Conservation (phyloP, 2,329 filamentous ascomycete species). For the Aspergillus bombycis region DNA sequence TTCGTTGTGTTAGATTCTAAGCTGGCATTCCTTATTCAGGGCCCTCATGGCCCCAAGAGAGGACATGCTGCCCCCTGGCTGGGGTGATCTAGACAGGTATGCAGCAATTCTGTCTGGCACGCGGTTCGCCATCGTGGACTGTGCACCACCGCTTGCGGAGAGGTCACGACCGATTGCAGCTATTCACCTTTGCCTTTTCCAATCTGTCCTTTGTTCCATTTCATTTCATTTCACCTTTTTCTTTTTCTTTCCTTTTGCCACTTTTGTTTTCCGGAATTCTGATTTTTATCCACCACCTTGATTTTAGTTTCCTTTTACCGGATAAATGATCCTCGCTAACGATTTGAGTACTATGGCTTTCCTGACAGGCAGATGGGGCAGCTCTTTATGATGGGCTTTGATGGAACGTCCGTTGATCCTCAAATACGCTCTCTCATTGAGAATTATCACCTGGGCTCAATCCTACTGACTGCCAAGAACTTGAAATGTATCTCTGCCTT, state of each 20-base stretch:
- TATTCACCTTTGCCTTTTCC: neutral
- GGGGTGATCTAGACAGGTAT: constrained; percentile 46
- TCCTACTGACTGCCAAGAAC: constrained; percentile 69
- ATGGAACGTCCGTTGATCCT: constrained; percentile 65
- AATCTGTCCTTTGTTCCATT: constrained; percentile 4
- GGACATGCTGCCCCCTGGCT: constrained; percentile 44
- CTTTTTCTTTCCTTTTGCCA: constrained; percentile 29
- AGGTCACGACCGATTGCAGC: constrained; percentile 2
- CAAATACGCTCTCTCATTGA: constrained; percentile 66
- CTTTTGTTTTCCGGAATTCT: neutral
- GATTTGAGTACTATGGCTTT: constrained; percentile 70
- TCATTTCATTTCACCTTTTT: constrained; percentile 28
- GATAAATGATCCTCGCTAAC: constrained; percentile 33
- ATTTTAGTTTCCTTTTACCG: neutral
- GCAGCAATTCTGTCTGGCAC: constrained; percentile 10
- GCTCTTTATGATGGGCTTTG: constrained; percentile 69
- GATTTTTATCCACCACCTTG: neutral
- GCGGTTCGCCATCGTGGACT: neutral
- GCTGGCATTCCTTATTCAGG: constrained; percentile 39
- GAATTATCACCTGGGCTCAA: constrained; percentile 79
- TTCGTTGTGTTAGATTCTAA: constrained; percentile 11
- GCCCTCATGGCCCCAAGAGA: constrained; percentile 45
- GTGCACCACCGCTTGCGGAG: constrained; percentile 3
- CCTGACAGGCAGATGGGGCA: constrained; percentile 61
- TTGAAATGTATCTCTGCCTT: constrained; percentile 58